Base-by-base conservation (phyloP, 495 filamentous ascomycete species). In the Aeminium ludgeri region DNA sequence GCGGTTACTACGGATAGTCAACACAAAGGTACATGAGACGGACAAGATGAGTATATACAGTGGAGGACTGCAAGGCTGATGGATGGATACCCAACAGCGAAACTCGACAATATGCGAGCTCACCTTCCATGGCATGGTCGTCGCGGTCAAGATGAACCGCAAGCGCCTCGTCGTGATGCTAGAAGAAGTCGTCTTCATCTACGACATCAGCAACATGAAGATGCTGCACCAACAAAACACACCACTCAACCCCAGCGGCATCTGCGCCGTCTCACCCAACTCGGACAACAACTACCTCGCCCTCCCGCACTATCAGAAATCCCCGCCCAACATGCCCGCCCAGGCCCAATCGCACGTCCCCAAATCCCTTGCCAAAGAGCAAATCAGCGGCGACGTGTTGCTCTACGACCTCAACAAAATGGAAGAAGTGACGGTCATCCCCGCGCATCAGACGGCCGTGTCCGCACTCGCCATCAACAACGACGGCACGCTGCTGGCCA, bases 201-300 rank as follows among this genome's bases (percentile, higher is more conserved):
- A 97, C 61, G 89, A 96, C 57, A 95, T 97, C 39, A 80, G 85
- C 55, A 96, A 93, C 52, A 97, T 97, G 89, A 86, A 79, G 53
- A 68, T 95, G 27, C 65, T 30, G 11, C 33, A 49, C 20, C 28
- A 28, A 27, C 30, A 27, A 36, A 2, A 29, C 15, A 40, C 34
- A 42, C 19, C 35, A 6, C 18, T 45, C 28, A 36, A 83, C 86
- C 86, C 48, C 10, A 18, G 13, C 20, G 48, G 48, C 30, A 89
- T 95, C 32, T 93, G 83, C 57, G 79, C 87, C 3, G 67, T 97
- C 6, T 91, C 87, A 7, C 83, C 89, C 4, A 92, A 84, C 5
- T 92, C 86, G n/a, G 89, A 96, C 34, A 77, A 79, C 53, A 93
- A 86, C 65, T 95, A 82, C 56, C 72, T 97, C 25, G 91, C 85